Evolutionary conservation across 2,329 filamentous ascomycete genomes (phyloP).

Genomic region (Xylariaceae sp.): DNA sequence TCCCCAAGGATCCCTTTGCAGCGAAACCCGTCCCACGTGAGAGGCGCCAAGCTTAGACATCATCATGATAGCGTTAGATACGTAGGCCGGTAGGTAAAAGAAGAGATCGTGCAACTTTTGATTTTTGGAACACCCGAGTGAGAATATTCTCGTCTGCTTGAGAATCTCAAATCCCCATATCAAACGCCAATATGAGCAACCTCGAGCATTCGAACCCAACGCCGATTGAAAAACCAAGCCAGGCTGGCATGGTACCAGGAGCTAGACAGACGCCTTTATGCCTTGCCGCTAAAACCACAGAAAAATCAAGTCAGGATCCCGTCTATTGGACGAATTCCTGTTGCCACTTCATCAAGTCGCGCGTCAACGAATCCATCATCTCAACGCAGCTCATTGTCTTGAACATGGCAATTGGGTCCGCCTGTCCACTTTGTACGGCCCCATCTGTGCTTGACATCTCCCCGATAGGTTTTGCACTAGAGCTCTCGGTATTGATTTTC

Average conservation of each 20-base stretch:
- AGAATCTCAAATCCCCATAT: slow-evolving; percentile 4
- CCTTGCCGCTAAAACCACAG: slow-evolving; percentile 5
- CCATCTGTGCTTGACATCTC: slow-evolving; percentile 24
- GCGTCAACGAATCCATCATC: slow-evolving; percentile 85
- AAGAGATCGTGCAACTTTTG: not conserved
- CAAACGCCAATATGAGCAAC: slow-evolving; percentile 9
- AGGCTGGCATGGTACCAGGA: slow-evolving; percentile 18
- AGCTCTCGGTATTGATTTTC: slow-evolving; percentile 36
- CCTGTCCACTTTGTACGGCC: slow-evolving; percentile 30
- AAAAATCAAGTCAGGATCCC: slow-evolving; percentile 13
- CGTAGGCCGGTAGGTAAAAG: not conserved
- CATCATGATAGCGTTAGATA: not conserved
- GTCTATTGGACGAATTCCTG: slow-evolving; percentile 52
- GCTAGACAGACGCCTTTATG: slow-evolving; percentile 17
- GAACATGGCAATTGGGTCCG: slow-evolving; percentile 47
- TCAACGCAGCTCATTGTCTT: slow-evolving; percentile 72
- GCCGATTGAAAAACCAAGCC: slow-evolving; percentile 23
- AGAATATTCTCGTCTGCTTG: not conserved
- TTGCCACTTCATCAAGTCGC: slow-evolving; percentile 81
- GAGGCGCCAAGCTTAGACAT: not conserved
- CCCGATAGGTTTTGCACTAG: slow-evolving; percentile 19
- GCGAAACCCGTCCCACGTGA: not conserved
- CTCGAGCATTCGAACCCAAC: slow-evolving; percentile 17
- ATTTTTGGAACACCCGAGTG: not conserved
- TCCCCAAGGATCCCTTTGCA: not conserved